phyloP scores from a whole-genome alignment of 1,284 basidiomycete genomes.

The Moniliella sp. region DNA sequence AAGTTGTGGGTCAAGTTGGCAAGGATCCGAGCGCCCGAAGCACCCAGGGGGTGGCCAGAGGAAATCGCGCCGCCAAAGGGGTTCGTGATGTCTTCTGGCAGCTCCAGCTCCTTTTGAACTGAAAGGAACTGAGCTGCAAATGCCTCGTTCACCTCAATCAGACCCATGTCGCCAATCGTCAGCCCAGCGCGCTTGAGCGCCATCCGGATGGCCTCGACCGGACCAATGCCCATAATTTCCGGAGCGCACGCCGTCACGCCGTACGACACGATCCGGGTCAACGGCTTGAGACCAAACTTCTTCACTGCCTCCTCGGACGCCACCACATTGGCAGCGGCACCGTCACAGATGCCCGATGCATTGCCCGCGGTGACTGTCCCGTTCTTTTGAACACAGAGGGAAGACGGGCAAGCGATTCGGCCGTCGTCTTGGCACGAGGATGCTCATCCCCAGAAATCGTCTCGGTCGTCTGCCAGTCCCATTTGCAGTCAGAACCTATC shows the following conservation, averaged over 20 bases:
- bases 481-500: background rate
- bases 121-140: constrained; percentile 84
- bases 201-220: constrained; percentile 36
- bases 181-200: constrained; percentile 34
- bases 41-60: constrained; percentile 41
- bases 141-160: constrained; percentile 48
- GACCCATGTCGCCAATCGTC: constrained; percentile 38
- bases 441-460: constrained; percentile 37
- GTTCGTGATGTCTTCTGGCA: constrained; percentile 43
- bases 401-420: constrained; percentile 69
- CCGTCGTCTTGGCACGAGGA: constrained; percentile 55
- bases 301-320: constrained; percentile 74
- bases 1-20: constrained; percentile 41
- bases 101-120: constrained; percentile 63
- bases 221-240: constrained; percentile 42
- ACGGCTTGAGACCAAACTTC: constrained; percentile 60
- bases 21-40: constrained; percentile 40
- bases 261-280: constrained; percentile 61
- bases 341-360: constrained; percentile 83
- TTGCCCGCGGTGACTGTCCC: constrained; percentile 87
- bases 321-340: constrained; percentile 77
- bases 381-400: constrained; percentile 67
- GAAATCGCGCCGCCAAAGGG: constrained; percentile 39
- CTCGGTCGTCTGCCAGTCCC: constrained; percentile 9
- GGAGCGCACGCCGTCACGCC: constrained; percentile 41